Conservation (phyloP, 2,329 filamentous ascomycete species). For the Trichophyton equinum region DNA sequence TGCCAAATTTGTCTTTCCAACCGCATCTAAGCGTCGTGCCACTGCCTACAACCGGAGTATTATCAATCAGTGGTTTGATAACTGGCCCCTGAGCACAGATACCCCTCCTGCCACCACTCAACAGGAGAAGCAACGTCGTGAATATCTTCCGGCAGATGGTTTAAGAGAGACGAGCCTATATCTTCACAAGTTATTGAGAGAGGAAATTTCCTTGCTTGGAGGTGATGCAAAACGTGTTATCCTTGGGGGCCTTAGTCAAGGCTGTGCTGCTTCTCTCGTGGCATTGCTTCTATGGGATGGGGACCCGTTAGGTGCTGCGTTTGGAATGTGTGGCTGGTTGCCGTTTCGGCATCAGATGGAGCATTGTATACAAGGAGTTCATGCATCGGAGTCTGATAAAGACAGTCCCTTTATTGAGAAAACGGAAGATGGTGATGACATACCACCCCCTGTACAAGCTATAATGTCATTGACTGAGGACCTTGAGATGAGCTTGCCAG, state of each 20-base stretch:
- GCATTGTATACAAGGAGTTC: background rate
- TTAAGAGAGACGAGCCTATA: background rate
- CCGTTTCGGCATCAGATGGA: conserved; percentile 23
- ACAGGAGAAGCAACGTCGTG: background rate
- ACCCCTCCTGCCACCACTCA: conserved; percentile 19
- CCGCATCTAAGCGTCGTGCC: conserved; percentile 35
- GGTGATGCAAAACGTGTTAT: conserved; percentile 16
- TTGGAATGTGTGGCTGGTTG: conserved; percentile 39
- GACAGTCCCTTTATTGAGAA: background rate
- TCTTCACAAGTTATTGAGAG: background rate
- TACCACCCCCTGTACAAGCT: background rate
- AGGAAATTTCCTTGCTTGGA: background rate
- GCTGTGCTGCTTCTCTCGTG: too few species aligned
- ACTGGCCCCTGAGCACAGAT: conserved; percentile 32
- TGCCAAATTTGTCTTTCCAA: conserved; percentile 42
- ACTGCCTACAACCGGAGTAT: conserved; percentile 20
- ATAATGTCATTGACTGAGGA: background rate
- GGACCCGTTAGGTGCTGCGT: conserved; percentile 28
- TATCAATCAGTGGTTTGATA: conserved; percentile 33
- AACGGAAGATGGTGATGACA: background rate
- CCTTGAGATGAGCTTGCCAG: background rate
- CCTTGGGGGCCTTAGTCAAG: too few species aligned
- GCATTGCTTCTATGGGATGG: background rate
- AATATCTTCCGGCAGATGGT: background rate
- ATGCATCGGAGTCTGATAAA: background rate